A percentile compares a stretch with the other conserved stretches of the same genome.
Conservation (phyloP, 139 green algal species). For the Nannochloris sp. region DNA sequence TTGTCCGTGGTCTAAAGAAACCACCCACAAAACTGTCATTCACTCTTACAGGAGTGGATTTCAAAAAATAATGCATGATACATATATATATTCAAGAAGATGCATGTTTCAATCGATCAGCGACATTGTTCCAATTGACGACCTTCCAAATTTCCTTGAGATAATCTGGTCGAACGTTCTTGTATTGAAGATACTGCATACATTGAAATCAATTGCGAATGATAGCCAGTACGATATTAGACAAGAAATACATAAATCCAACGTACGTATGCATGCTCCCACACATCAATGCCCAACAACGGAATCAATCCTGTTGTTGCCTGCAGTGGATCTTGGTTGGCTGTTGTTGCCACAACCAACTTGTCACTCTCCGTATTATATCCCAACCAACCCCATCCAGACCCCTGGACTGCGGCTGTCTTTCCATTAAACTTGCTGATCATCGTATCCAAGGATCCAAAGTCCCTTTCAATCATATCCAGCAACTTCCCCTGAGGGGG, state of each 20-base stretch:
- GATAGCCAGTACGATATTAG: too few species aligned
- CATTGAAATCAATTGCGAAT: too few species aligned
- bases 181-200: conserved; percentile 66
- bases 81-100: conserved; percentile 8
- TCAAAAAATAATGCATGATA: background rate
- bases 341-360: conserved; percentile 67
- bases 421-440: conserved; percentile 60
- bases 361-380: conserved; percentile 59
- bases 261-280: conserved; percentile 66
- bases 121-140: conserved; percentile 94
- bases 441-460: conserved; percentile 80
- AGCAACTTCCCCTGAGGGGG: conserved; percentile 65
- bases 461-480: conserved; percentile 70
- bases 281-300: conserved; percentile 89
- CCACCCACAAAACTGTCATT: conserved; percentile 5
- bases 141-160: conserved; percentile 95
- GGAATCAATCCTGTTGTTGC: conserved; percentile 55
- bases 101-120: conserved; percentile 47
- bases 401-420: conserved; percentile 83
- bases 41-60: background rate
- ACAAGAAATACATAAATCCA: too few species aligned
- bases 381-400: conserved; percentile 92
- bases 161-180: conserved; percentile 93
- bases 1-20: conserved; percentile 19
- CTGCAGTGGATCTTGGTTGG: conserved; percentile 83